These are phyloP conservation scores for Aspergillus viridinutans DNA, from an alignment of 2,329 filamentous ascomycete species.

Conservation along the genomic window DNA sequence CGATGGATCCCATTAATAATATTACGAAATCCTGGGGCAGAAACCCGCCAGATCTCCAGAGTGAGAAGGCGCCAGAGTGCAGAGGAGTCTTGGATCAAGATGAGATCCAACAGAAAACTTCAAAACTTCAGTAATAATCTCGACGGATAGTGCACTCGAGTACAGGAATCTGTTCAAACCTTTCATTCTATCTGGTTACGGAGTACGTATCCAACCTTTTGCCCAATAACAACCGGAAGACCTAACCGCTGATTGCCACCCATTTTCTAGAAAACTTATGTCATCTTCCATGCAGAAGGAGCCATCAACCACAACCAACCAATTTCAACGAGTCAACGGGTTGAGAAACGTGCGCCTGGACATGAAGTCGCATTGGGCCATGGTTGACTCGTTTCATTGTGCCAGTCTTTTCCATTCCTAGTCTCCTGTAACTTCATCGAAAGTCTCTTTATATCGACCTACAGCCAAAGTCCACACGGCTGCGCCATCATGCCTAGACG, in stretches of 20 bases:
- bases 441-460: no score
- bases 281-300: constrained; percentile 19
- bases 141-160: not conserved
- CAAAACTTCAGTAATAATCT: not conserved
- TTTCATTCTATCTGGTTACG: not conserved
- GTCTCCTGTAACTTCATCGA: not conserved
- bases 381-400: constrained; percentile 1
- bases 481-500: not conserved
- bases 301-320: constrained; percentile 8
- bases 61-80: not conserved
- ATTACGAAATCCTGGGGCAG: constrained; percentile 20
- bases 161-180: not conserved
- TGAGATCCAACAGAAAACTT: not conserved
- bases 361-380: constrained; percentile 10
- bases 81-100: not conserved
- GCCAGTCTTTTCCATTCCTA: not conserved
- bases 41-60: constrained; percentile 13
- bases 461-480: not conserved
- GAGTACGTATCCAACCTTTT: not conserved
- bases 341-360: constrained; percentile 9
- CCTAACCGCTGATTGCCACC: not conserved
- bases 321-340: constrained; percentile 3
- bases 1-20: constrained; percentile 16
- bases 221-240: not conserved
- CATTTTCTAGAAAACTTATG: constrained; percentile 18